These are phyloP conservation scores for Pleurotus tuoliensis DNA, from an alignment of 768 basidiomycete species.

Conservation along the genomic window DNA sequence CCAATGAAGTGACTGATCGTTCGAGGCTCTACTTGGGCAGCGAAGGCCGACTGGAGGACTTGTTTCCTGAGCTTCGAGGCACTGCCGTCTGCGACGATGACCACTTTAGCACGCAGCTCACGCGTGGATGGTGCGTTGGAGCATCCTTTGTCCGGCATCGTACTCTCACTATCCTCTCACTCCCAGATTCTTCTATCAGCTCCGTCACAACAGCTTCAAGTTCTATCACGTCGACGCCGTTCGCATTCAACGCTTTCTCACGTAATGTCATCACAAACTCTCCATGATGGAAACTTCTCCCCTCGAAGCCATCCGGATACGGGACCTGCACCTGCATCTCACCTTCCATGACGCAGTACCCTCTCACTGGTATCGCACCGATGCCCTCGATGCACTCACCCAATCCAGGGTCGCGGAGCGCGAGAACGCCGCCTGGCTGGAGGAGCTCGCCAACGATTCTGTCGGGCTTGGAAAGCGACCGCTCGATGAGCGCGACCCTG, in stretches of 20 bases:
- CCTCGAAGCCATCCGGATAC: constrained; percentile 71
- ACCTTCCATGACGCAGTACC: constrained; percentile 77
- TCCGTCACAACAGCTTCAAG: constrained; percentile 78
- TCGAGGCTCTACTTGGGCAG: constrained; percentile 32
- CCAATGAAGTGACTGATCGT: constrained; percentile 84
- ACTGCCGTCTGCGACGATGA: constrained; percentile 91
- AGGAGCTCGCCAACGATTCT: constrained; percentile 98
- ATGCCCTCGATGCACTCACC: constrained; percentile 75
- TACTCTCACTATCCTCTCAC: constrained; percentile 62
- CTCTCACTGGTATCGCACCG: constrained; percentile 75
- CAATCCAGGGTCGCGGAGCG: constrained; percentile 73
- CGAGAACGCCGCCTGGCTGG: constrained; percentile 88
- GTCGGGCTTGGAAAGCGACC: constrained; percentile 90
- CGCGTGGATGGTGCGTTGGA: constrained; percentile 39
- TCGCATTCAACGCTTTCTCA: constrained; percentile 50
- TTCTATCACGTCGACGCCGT: constrained; percentile 81
- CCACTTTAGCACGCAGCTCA: constrained; percentile 53
- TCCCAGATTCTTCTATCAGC: constrained; percentile 55
- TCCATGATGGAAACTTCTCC: constrained; percentile 92
- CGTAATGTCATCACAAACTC: constrained; percentile 80
- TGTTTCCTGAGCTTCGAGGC: constrained; percentile 84
- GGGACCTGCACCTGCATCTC: constrained; percentile 80
- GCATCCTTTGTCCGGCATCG: constrained; percentile 44
- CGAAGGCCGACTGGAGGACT: constrained; percentile 50
- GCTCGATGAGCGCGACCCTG: constrained; percentile 81